Base-by-base conservation (phyloP, 176 grass and related monocot species). In the Dactylis glomerata region DNA sequence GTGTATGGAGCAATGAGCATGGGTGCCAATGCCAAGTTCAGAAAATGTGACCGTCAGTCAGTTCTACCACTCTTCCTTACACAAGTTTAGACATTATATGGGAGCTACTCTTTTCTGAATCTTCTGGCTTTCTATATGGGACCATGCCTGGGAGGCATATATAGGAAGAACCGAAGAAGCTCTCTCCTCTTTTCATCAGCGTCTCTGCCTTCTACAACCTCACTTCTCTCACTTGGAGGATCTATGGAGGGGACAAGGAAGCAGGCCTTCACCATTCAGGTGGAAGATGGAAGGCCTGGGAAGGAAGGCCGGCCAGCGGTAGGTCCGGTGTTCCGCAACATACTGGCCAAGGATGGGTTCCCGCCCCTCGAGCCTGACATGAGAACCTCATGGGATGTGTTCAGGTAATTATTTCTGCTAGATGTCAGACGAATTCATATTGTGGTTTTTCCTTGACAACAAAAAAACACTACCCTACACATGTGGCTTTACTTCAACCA, bases 361-460 rank as follows among this genome's bases (percentile, higher is more conserved):
- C 95, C 93, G 1, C 51, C 38, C 2, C 82, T 81, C 27, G 89
- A 93, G 9, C 67, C 83, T 47, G 85, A 81, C 82, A 93, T 95
- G 89, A 73, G 42, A 41, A 93, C 95, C 81, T 98, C 95, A 82
- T 98, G 95, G 95, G 92, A 98, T 83, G 89, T 95, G 45, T 98
- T 98, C 85, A 98, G 95, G 95, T 98, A 90, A 68, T 79, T 5
- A 14, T 9, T 22, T 65, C 33, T 33, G 32, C 13, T 26, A 4
- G 36, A 28, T 86, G 49, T 19, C 8, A 59, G 69, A 83, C 44
- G 31, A 19, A 5, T 10, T 12, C 32, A 6, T 54, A 7, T 6
- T 10, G 23, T 40, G 17, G 23, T 33, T 64, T 33, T 64, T 64
- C 28, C 30, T 64, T 2, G 9, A 32, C 5, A 15, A 64, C 61